A percentile compares a stretch with the other conserved stretches of the same genome.
These are phyloP conservation scores for California macrophylla DNA, from an alignment of 441 rosid genomes.

Conservation along the genomic window DNA sequence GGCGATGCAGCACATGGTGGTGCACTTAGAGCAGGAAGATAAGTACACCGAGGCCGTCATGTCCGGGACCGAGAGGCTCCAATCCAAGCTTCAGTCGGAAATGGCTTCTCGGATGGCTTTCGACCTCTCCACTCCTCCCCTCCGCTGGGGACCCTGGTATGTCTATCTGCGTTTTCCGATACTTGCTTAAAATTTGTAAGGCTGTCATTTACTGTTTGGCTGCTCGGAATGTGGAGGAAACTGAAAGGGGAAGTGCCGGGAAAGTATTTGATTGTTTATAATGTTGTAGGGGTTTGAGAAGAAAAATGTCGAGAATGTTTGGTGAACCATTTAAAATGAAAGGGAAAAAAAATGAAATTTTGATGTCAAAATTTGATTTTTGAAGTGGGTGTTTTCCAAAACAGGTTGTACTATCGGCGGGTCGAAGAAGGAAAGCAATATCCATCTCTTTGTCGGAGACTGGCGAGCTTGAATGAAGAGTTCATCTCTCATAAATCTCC, in stretches of 20 bases:
- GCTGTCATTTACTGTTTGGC: not conserved
- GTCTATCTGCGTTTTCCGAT: not conserved
- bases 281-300: not conserved
- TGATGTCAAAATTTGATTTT: conserved; percentile 1
- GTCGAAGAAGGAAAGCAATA: conserved; percentile 92
- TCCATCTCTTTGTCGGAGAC: conserved; percentile 67
- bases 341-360: too few species aligned
- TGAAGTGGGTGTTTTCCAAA: conserved; percentile 3
- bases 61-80: conserved; percentile 65
- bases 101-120: conserved; percentile 76
- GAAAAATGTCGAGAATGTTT: not conserved
- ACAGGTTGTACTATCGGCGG: conserved; percentile 78
- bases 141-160: conserved; percentile 93
- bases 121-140: conserved; percentile 84
- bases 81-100: conserved; percentile 77
- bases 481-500: conserved; percentile 73
- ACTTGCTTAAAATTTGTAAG: not conserved
- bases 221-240: too few species aligned
- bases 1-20: conserved; percentile 94
- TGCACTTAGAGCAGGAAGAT: conserved; percentile 88
- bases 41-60: conserved; percentile 80
- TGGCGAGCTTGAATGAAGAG: conserved; percentile 66
- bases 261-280: not conserved
- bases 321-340: conserved; percentile 5
- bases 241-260: not conserved